Base-by-base conservation (phyloP, 495 filamentous ascomycete genomes). In the Daldinia grandis region DNA sequence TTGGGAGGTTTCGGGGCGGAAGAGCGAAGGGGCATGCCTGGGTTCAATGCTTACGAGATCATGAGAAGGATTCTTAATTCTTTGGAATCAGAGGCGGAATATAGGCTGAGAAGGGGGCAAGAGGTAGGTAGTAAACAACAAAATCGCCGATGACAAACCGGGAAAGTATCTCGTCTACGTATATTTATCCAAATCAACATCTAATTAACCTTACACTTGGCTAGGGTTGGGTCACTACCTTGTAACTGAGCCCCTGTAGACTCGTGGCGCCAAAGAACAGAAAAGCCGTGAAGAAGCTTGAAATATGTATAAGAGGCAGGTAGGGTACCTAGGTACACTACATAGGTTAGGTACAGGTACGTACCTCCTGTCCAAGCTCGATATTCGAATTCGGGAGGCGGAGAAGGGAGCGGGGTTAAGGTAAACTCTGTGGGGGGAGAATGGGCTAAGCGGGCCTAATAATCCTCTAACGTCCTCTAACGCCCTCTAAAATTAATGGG, bases 91-190 rank as follows among this genome's bases (percentile, higher is more conserved):
- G 33, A 61, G 28, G 17, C 14, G 25, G 64, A 70, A 73, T 73
- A 73, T 73, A 73, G 71, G 71, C 71, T 73, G 71, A 73, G 71
- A 69, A 50, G 31, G 59, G 58, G n/a, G n/a, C n/a, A n/a, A n/a
- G 38, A 58, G 47, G 28, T 38, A 66, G 42, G 61, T 51, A 58
- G 44, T 31, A 55, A 33, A 44, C 17, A 56, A 59, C 31, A 38
- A 21, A 63, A 59, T n/a, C 38, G 62, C 62, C 62, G 71, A 62
- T 47, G 65, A 73, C 70, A 37, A 73, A 73, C 65, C 70, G 56
- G 70, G 65, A 68, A 73, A 73, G 57, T 66, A 38, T 62, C 56
- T 58, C 35, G 42, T 58, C 24, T 19, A 65, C 31, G 42, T 38
- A 54, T 51, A 74, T 74, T 73, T 74, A 74, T 74, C 71, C 71